These are phyloP conservation scores for Monilinia aucupariae DNA, from an alignment of 2,329 filamentous ascomycete species.

Conservation along the genomic window DNA sequence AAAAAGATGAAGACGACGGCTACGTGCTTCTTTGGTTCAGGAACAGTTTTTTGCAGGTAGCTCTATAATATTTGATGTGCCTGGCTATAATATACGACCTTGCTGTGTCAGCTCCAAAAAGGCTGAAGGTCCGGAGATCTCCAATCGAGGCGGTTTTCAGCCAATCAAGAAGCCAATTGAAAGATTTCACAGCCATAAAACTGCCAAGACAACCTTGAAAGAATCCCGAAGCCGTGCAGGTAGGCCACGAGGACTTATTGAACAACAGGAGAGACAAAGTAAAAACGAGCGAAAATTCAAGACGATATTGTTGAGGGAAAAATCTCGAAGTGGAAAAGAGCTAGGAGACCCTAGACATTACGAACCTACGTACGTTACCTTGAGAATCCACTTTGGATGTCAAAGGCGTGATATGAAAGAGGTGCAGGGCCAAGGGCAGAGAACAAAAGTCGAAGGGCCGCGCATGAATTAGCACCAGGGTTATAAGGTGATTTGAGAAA, in stretches of 20 bases:
- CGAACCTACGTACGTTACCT: slow-evolving; percentile 13
- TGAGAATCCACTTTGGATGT: slow-evolving; percentile 4
- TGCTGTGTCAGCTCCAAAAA: slow-evolving; percentile 10
- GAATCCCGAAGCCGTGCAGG: slow-evolving; percentile 22
- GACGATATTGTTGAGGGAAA: slow-evolving; percentile 6
- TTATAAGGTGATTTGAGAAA: neutral
- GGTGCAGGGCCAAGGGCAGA: slow-evolving; percentile 10
- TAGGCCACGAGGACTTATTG: slow-evolving; percentile 18
- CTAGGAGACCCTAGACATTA: slow-evolving; percentile 25
- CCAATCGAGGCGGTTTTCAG: neutral
- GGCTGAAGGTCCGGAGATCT: slow-evolving; percentile 11
- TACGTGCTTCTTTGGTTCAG: slow-evolving; percentile 23
- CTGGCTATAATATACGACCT: slow-evolving; percentile 16
- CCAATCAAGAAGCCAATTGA: slow-evolving; percentile 10
- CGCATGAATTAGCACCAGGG: neutral
- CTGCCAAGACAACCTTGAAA: slow-evolving; percentile 13
- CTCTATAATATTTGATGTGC: slow-evolving; percentile 11
- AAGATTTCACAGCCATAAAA: slow-evolving; percentile 6
- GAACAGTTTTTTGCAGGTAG: slow-evolving; percentile 16
- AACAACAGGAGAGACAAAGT: slow-evolving; percentile 17
- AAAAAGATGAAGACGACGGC: slow-evolving; percentile 20
- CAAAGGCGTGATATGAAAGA: neutral
- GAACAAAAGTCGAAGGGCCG: neutral
- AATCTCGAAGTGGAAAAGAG: slow-evolving; percentile 29
- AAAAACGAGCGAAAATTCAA: slow-evolving; percentile 13